These are phyloP conservation scores for Aspergillus sp. DNA, from an alignment of 2,329 filamentous ascomycete species.

Conservation along the genomic window DNA sequence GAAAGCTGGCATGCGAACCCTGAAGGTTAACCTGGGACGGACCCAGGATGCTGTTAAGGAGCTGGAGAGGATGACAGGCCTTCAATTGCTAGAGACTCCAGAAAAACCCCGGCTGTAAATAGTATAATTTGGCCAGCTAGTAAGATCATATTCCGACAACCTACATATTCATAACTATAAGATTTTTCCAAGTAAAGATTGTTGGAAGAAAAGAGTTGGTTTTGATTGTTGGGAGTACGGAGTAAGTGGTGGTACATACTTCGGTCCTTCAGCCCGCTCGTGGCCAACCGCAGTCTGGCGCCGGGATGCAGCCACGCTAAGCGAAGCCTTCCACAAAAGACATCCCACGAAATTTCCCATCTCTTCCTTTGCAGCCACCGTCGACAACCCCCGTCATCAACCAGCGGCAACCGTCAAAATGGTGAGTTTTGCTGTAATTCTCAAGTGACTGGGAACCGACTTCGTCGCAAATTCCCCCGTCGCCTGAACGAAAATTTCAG, in stretches of 20 bases:
- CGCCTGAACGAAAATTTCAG: not conserved
- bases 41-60: slow-evolving; percentile 79
- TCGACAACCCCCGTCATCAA: slow-evolving; percentile 39
- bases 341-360: slow-evolving; percentile 35
- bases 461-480: slow-evolving; percentile 10
- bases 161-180: no score
- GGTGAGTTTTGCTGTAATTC: slow-evolving; percentile 42
- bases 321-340: slow-evolving; percentile 48
- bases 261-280: slow-evolving; percentile 29
- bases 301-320: slow-evolving; percentile 44
- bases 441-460: slow-evolving; percentile 27
- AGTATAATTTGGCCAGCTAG: no score
- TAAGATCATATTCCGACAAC: no score
- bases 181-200: not conserved
- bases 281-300: slow-evolving; percentile 42
- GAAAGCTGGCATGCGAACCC: slow-evolving; percentile 72
- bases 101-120: slow-evolving; percentile 40
- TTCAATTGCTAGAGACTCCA: slow-evolving; percentile 50
- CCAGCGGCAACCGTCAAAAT: slow-evolving; percentile 46
- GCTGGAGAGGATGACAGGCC: slow-evolving; percentile 72
- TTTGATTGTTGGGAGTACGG: not conserved
- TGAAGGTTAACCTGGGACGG: slow-evolving; percentile 80
- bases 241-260: not conserved
- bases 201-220: no score
- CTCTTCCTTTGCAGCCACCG: slow-evolving; percentile 35